phyloP scores from a whole-genome alignment of 768 basidiomycete genomes.

The Sarcodon aspratus region DNA sequence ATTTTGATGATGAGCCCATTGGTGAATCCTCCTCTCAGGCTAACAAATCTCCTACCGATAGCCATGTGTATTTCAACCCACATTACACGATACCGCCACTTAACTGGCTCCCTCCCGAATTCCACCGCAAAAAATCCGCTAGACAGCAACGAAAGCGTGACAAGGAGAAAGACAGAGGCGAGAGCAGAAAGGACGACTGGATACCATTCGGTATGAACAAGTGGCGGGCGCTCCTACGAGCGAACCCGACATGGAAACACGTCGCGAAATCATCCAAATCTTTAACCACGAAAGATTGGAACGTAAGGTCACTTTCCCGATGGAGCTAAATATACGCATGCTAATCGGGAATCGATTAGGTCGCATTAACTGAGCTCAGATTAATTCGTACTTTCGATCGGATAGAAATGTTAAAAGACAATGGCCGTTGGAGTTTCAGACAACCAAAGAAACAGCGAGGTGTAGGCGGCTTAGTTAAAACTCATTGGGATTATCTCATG shows the following conservation, averaged over 20 bases:
- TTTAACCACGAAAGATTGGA: slow-evolving; percentile 72
- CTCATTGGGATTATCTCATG: slow-evolving; percentile 92
- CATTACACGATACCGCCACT: slow-evolving; percentile 45
- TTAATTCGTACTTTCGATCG: slow-evolving; percentile 73
- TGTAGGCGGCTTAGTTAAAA: slow-evolving; percentile 62
- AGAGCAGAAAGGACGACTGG: slow-evolving; percentile 40
- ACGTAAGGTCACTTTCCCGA: slow-evolving; percentile 32
- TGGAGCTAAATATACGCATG: neutral
- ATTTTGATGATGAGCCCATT: slow-evolving; percentile 7
- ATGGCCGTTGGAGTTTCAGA: slow-evolving; percentile 80
- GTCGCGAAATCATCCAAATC: slow-evolving; percentile 67
- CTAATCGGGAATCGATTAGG: slow-evolving; percentile 25
- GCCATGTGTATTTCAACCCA: slow-evolving; percentile 22
- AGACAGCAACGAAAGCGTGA: slow-evolving; percentile 42
- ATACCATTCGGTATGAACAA: slow-evolving; percentile 33
- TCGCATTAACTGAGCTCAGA: slow-evolving; percentile 71
- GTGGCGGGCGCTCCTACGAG: slow-evolving; percentile 61
- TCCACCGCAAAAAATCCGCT: slow-evolving; percentile 34
- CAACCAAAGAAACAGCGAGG: slow-evolving; percentile 93
- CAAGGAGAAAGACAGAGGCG: slow-evolving; percentile 31
- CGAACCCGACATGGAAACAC: slow-evolving; percentile 68
- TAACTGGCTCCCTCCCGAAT: slow-evolving; percentile 43
- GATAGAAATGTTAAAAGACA: slow-evolving; percentile 73
- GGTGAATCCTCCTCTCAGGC: slow-evolving; percentile 9
- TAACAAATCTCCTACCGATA: slow-evolving; percentile 20